Percentiles rank a stretch among this genome's conserved stretches.
These are phyloP conservation scores for Colletotrichum graminicola DNA, from an alignment of 2,329 filamentous ascomycete species.

Conservation along the genomic window DNA sequence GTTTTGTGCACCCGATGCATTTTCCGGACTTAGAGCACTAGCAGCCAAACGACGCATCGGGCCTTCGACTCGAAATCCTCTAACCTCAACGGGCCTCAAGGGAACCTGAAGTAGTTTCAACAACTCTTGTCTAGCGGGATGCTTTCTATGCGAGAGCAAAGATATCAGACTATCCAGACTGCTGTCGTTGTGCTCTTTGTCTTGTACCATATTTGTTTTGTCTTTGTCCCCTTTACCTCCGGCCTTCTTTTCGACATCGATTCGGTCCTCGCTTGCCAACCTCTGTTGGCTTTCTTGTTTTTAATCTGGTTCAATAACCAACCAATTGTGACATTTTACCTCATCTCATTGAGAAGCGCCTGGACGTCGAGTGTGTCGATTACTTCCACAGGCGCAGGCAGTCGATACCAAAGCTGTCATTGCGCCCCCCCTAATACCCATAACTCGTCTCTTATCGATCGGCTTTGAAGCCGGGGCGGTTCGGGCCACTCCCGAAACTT, in stretches of 20 bases:
- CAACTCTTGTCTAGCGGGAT: background rate
- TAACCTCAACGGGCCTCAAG: constrained; percentile 9
- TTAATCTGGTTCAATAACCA: background rate
- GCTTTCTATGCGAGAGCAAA: constrained; percentile 9
- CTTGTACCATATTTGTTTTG: constrained; percentile 28
- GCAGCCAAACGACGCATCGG: background rate
- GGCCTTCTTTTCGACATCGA: background rate
- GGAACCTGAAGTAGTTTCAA: constrained; percentile 24
- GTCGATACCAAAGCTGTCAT: constrained; percentile 1
- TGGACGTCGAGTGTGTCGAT: constrained; percentile 4
- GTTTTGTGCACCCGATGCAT: background rate
- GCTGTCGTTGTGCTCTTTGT: constrained; percentile 13
- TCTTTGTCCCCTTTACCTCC: constrained; percentile 1
- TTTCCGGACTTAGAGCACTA: background rate
- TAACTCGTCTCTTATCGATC: constrained; percentile 35
- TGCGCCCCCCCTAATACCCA: constrained; percentile 26
- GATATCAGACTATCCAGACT: constrained; percentile 20
- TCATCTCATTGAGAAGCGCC: background rate
- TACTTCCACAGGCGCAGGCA: background rate
- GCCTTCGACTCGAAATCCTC: constrained; percentile 13
- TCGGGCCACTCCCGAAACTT: constrained; percentile 33
- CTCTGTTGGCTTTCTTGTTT: constrained; percentile 4
- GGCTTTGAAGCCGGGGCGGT: constrained; percentile 28
- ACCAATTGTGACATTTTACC: background rate
- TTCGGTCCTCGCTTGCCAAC: background rate